Conservation (phyloP, 179 eudicot genomes). For the Drosera spatulata region DNA sequence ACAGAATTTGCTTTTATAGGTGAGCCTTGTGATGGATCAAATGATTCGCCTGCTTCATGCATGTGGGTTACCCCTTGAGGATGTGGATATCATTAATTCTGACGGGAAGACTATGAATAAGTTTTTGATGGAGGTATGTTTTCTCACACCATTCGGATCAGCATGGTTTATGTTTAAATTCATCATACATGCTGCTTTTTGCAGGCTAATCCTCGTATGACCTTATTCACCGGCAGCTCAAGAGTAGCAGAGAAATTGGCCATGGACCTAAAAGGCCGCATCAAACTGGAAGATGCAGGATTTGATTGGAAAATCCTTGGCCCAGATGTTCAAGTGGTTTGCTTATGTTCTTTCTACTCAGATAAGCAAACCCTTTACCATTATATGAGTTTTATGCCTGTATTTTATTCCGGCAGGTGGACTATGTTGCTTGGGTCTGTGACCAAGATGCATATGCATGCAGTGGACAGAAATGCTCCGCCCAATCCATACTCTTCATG, state of each 20-base stretch:
- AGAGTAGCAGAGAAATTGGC: conserved; percentile 96
- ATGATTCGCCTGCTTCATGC: conserved; percentile 92
- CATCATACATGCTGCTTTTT: neutral
- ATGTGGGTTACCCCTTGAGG: conserved; percentile 84
- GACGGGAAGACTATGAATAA: conserved; percentile 95
- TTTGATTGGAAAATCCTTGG: conserved; percentile 99
- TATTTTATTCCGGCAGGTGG: conserved; percentile 41
- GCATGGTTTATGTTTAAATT: too few species aligned
- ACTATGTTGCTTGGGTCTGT: conserved; percentile 96
- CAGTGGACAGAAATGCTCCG: conserved; percentile 99
- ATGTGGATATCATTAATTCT: conserved; percentile 94
- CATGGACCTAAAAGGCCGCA: conserved; percentile 68
- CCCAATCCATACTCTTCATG: conserved; percentile 91
- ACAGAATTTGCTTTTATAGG: conserved; percentile 23
- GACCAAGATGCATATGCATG: conserved; percentile 99
- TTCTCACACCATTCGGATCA: neutral
- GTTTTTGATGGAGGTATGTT: conserved; percentile 66
- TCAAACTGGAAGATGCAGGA: conserved; percentile 96
- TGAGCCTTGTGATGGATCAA: conserved; percentile 96
- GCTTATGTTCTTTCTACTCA: neutral
- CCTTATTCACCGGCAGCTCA: conserved; percentile 97
- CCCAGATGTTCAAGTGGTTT: conserved; percentile 95
- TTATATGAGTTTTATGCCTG: conserved; percentile 8
- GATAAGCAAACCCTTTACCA: conserved; percentile 1
- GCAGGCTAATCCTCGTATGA: conserved; percentile 98